Percentiles rank a stretch among this genome's conserved stretches.
Evolutionary conservation across 345 rosid species (phyloP).

Genomic region (Populus davidiana): DNA sequence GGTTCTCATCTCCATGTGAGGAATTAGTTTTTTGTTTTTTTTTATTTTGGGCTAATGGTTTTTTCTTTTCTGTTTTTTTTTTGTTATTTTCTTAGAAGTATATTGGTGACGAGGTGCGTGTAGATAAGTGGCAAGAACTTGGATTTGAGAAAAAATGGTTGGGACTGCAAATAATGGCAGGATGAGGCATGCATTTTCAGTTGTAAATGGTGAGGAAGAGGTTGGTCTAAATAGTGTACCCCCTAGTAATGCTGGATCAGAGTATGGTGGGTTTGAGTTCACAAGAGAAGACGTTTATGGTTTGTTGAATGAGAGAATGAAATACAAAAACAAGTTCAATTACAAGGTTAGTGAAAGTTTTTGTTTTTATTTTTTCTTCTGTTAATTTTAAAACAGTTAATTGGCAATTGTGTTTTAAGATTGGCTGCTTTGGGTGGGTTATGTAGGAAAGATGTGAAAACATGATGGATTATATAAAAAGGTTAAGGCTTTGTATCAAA

Average conservation of each 20-base stretch:
- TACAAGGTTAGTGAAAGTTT: conserved; percentile 54
- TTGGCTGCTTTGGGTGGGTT: conserved; percentile 22
- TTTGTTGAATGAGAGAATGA: conserved; percentile 36
- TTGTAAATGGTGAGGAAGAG: conserved; percentile 37
- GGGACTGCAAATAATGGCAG: conserved; percentile 31
- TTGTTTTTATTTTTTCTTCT: not conserved
- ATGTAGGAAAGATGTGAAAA: conserved; percentile 90
- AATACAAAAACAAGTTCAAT: conserved; percentile 52
- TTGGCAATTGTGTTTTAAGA: conserved; percentile 9
- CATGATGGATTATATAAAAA: conserved; percentile 87
- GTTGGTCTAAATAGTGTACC: conserved; percentile 30
- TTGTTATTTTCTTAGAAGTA: conserved; percentile 15
- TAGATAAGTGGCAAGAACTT: conserved; percentile 16
- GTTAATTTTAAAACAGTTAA: conserved; percentile 1
- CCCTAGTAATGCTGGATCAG: conserved; percentile 44
- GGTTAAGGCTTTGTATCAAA: conserved; percentile 86
- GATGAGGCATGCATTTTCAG: conserved; percentile 31
- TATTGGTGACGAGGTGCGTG: conserved; percentile 22
- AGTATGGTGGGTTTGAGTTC: conserved; percentile 46
- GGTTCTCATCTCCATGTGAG: not conserved
- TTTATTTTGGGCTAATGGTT: not conserved
- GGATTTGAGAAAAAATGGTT: conserved; percentile 31
- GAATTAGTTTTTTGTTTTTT: not conserved
- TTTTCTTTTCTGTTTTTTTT: not conserved
- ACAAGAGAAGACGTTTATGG: conserved; percentile 43